A percentile compares a stretch with the other conserved stretches of the same genome.
Evolutionary conservation across 2,329 filamentous ascomycete species (phyloP).

Genomic region (Botryosphaeria dothidea): DNA sequence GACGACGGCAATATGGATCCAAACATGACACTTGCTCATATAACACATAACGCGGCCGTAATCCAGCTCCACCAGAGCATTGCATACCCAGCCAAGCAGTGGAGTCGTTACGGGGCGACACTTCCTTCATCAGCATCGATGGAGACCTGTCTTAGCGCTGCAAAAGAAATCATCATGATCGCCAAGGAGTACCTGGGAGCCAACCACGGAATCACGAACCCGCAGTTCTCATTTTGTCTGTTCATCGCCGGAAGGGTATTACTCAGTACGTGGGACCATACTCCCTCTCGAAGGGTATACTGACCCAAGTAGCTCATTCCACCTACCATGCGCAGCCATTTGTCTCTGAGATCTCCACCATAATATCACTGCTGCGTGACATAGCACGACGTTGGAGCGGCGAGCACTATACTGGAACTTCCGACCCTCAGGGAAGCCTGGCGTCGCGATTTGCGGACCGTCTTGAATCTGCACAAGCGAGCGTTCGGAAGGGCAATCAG

Average conservation of each 20-base stretch:
- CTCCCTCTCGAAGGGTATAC: background rate
- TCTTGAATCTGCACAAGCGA: slow-evolving; percentile 29
- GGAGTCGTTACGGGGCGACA: slow-evolving; percentile 26
- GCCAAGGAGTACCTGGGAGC: slow-evolving; percentile 28
- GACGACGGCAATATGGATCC: slow-evolving; percentile 35
- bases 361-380: slow-evolving; percentile 36
- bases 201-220: slow-evolving; percentile 31
- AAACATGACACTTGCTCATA: slow-evolving; percentile 31
- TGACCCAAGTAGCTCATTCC: slow-evolving; percentile 31
- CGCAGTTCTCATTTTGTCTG: slow-evolving; percentile 34
- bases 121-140: slow-evolving; percentile 27
- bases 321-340: slow-evolving; percentile 34
- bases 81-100: slow-evolving; percentile 33
- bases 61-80: slow-evolving; percentile 31
- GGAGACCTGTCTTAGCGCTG: slow-evolving; percentile 29
- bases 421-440: slow-evolving; percentile 27
- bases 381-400: slow-evolving; percentile 44
- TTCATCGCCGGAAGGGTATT: slow-evolving; percentile 36
- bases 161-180: slow-evolving; percentile 28
- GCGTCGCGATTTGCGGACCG: slow-evolving; percentile 39
- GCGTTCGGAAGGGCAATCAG: background rate
- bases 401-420: slow-evolving; percentile 19
- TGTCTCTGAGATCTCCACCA: slow-evolving; percentile 32
- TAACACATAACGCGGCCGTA: slow-evolving; percentile 33
- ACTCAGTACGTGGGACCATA: background rate